Conservation (phyloP, 2,329 filamentous ascomycete species). For the Aspergillus piperis region DNA sequence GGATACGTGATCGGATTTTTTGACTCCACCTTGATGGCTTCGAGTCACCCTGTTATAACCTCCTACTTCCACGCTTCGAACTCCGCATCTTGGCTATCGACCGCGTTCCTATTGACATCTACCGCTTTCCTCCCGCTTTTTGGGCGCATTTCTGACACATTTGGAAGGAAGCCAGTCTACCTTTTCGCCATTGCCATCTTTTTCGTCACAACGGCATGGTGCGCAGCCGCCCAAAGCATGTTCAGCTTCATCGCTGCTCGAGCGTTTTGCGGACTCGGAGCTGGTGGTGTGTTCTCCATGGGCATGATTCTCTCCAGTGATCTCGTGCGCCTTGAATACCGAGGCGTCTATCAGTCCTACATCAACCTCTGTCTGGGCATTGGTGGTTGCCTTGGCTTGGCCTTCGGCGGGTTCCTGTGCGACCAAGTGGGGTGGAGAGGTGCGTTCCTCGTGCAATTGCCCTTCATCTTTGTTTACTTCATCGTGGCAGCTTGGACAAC, state of each 20-base stretch:
- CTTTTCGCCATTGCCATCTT: constrained; percentile 65
- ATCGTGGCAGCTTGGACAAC: constrained; percentile 48
- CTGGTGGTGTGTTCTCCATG: constrained; percentile 71
- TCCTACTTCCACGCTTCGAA: constrained; percentile 78
- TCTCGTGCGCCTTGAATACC: constrained; percentile 70
- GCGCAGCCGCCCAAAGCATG: constrained; percentile 68
- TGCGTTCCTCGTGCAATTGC: constrained; percentile 53
- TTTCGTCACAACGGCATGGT: constrained; percentile 67
- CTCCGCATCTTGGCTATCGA: constrained; percentile 79
- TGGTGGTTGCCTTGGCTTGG: constrained; percentile 42
- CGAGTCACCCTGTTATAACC: constrained; percentile 77
- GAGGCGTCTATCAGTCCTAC: constrained; percentile 46
- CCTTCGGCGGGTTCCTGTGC: constrained; percentile 43
- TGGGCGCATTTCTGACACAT: constrained; percentile 71
- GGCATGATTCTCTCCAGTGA: constrained; percentile 64
- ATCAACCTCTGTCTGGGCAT: constrained; percentile 42
- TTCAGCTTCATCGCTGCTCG: constrained; percentile 70
- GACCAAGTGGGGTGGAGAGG: constrained; percentile 45
- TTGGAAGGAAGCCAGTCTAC: constrained; percentile 70
- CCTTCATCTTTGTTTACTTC: constrained; percentile 49
- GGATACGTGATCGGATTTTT: constrained; percentile 63
- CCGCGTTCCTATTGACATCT: constrained; percentile 73
- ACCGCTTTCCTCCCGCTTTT: constrained; percentile 75
- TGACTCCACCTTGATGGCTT: constrained; percentile 79
- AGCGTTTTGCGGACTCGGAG: constrained; percentile 71